A percentile compares a stretch with the other conserved stretches of the same genome.
Conservation (phyloP, 805 yeast species). For the Maudiozyma turicensis region DNA sequence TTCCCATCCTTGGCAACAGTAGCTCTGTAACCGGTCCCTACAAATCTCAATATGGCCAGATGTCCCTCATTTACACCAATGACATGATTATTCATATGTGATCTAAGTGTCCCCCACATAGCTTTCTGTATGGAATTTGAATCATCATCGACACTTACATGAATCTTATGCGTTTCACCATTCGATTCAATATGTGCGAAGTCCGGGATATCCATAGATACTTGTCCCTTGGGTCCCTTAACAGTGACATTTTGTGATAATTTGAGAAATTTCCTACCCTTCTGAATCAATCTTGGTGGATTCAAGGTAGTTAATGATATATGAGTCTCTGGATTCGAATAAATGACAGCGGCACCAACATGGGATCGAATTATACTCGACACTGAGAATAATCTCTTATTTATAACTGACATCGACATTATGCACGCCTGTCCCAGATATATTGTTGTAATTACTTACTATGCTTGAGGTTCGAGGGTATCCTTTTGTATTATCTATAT, state of each 20-base stretch:
- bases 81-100: conserved; percentile 65
- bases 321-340: conserved; percentile 51
- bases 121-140: conserved; percentile 59
- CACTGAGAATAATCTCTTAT: conserved; percentile 2
- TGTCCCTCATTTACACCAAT: conserved; percentile 93
- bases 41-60: conserved; percentile 72
- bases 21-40: conserved; percentile 96
- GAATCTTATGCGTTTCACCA: conserved; percentile 29
- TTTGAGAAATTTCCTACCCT: conserved; percentile 51
- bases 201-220: conserved; percentile 59
- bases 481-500: too few relatives aligned
- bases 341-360: conserved; percentile 73
- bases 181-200: conserved; percentile 41
- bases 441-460: not conserved
- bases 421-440: not conserved
- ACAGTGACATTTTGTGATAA: conserved; percentile 51
- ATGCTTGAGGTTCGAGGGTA: too few relatives aligned
- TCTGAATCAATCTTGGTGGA: conserved; percentile 50
- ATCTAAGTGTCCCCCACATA: conserved; percentile 92
- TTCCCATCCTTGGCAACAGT: conserved; percentile 51
- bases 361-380: conserved; percentile 39
- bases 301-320: conserved; percentile 34
- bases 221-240: conserved; percentile 68
- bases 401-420: conserved; percentile 2
- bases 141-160: conserved; percentile 50